These are phyloP conservation scores for Stylonectria norvegica DNA, from an alignment of 2,329 filamentous ascomycete genomes.

Conservation along the genomic window DNA sequence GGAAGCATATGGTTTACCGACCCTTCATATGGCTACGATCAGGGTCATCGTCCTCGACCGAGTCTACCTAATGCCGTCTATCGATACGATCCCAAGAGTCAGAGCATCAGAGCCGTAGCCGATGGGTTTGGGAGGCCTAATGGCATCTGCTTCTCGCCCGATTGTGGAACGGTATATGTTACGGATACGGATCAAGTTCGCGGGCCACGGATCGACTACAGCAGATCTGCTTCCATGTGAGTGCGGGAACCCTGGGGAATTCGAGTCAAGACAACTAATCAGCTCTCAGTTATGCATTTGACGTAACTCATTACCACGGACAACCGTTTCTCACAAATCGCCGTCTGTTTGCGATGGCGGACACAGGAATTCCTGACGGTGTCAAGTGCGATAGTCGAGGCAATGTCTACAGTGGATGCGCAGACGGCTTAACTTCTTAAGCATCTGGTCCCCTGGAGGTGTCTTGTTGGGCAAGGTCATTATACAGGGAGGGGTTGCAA, in stretches of 20 bases:
- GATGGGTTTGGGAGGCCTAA: slow-evolving; percentile 47
- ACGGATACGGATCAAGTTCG: slow-evolving; percentile 40
- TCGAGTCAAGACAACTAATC: too few species aligned
- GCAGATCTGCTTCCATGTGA: slow-evolving; percentile 26
- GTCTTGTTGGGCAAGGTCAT: slow-evolving; percentile 44
- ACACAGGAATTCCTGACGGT: slow-evolving; percentile 44
- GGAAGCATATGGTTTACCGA: slow-evolving; percentile 50
- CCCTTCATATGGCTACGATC: slow-evolving; percentile 46
- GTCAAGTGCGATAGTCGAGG: slow-evolving; percentile 46
- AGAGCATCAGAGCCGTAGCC: slow-evolving; percentile 41
- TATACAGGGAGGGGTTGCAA: slow-evolving; percentile 40
- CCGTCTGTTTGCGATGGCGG: slow-evolving; percentile 49
- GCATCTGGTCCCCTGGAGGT: slow-evolving; percentile 45
- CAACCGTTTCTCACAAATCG: slow-evolving; percentile 45
- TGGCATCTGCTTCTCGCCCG: slow-evolving; percentile 45
- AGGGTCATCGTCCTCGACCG: slow-evolving; percentile 43
- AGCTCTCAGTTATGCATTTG: slow-evolving; percentile 36
- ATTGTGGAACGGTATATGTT: slow-evolving; percentile 42
- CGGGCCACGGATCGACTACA: slow-evolving; percentile 33
- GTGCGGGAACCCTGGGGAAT: too few species aligned
- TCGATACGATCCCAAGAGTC: slow-evolving; percentile 39
- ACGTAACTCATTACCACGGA: slow-evolving; percentile 24
- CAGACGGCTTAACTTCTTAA: slow-evolving; percentile 47
- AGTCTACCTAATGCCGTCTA: slow-evolving; percentile 47
- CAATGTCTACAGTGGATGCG: slow-evolving; percentile 48